phyloP scores from a whole-genome alignment of 306 rosid species.

The Pyrus betulifolia region DNA sequence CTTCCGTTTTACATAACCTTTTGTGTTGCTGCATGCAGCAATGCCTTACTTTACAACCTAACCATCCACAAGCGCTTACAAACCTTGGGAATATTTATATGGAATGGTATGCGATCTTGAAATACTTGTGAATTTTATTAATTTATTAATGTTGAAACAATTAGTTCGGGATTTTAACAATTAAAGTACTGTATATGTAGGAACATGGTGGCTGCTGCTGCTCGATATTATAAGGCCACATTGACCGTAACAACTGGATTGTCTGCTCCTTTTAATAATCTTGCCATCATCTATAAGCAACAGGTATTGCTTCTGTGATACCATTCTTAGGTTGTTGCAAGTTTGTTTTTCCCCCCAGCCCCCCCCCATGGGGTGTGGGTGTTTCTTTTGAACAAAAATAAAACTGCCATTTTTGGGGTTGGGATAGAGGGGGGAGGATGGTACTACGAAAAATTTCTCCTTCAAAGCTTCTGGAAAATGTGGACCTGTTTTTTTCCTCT shows the following conservation, averaged over 20 bases:
- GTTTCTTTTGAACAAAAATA: background rate
- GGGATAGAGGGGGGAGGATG: background rate
- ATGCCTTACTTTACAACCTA: constrained; percentile 86
- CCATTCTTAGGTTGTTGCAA: background rate
- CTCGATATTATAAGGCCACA: constrained; percentile 89
- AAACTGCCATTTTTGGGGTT: background rate
- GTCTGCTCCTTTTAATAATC: constrained; percentile 93
- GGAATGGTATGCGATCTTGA: constrained; percentile 66
- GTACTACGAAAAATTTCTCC: background rate
- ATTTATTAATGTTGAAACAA: background rate
- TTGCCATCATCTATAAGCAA: constrained; percentile 90
- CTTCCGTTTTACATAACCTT: background rate
- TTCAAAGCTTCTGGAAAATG: background rate
- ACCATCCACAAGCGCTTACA: constrained; percentile 95
- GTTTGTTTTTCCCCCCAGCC: background rate
- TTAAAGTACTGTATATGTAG: constrained; percentile 24
- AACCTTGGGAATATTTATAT: constrained; percentile 95
- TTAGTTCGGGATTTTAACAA: background rate
- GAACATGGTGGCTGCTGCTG: constrained; percentile 95
- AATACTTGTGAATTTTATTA: background rate
- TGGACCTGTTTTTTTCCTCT: background rate
- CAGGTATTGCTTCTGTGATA: constrained; percentile 40
- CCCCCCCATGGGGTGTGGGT: background rate
- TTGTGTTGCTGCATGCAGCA: constrained; percentile 44
- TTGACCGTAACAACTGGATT: constrained; percentile 86